These are phyloP conservation scores for Pestalotiopsis sp. DNA, from an alignment of 2,329 filamentous ascomycete genomes.

Conservation along the genomic window DNA sequence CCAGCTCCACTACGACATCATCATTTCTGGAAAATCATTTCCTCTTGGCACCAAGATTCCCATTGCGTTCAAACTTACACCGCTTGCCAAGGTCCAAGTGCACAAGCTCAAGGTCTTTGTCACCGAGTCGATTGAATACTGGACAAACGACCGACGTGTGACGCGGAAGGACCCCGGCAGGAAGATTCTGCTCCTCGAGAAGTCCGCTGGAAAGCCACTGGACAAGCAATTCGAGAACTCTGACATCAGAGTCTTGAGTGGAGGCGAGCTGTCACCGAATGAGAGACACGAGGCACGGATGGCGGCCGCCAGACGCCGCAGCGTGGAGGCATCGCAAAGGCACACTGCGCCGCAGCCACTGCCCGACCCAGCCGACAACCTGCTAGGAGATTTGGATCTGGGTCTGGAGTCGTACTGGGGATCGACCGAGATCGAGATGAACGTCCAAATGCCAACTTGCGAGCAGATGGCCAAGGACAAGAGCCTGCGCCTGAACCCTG, in stretches of 20 bases:
- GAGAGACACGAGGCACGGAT: slow-evolving; percentile 50
- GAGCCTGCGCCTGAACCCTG: slow-evolving; percentile 71
- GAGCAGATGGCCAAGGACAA: slow-evolving; percentile 79
- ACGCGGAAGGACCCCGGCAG: slow-evolving; percentile 82
- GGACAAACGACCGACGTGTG: slow-evolving; percentile 81
- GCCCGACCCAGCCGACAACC: slow-evolving; percentile 63
- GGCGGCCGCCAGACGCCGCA: slow-evolving; percentile 50
- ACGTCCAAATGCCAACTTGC: slow-evolving; percentile 87
- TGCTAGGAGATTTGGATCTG: slow-evolving; percentile 78
- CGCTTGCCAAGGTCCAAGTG: slow-evolving; percentile 88
- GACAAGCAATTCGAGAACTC: slow-evolving; percentile 74
- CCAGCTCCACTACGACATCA: slow-evolving; percentile 92
- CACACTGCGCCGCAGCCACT: slow-evolving; percentile 42
- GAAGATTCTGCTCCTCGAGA: slow-evolving; percentile 87
- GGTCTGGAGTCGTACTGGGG: slow-evolving; percentile 74
- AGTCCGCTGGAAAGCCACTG: slow-evolving; percentile 77
- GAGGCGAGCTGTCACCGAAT: slow-evolving; percentile 69
- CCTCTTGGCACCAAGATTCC: slow-evolving; percentile 85
- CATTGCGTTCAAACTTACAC: slow-evolving; percentile 92
- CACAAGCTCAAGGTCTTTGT: slow-evolving; percentile 91
- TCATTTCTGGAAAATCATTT: slow-evolving; percentile 95
- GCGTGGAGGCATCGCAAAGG: slow-evolving; percentile 50
- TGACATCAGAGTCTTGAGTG: slow-evolving; percentile 74
- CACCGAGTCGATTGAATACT: slow-evolving; percentile 90
- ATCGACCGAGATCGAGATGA: slow-evolving; percentile 93